Base-by-base conservation (phyloP, 805 yeast species). In the Ogataea kodamae region DNA sequence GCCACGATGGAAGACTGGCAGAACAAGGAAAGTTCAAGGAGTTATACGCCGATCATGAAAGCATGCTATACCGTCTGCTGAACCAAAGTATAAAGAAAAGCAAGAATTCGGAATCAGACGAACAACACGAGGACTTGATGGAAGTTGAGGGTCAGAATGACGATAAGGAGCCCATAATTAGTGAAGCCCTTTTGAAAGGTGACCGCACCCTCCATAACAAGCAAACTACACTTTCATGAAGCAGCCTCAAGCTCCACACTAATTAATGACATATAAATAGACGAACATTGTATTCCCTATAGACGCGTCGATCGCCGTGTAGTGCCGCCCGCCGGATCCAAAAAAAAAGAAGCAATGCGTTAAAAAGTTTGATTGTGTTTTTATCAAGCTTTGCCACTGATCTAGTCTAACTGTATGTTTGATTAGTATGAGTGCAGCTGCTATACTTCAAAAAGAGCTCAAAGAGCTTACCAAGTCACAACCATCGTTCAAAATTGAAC, bases 1-100 rank as follows among this genome's bases (percentile, higher is more conserved):
- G 89, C 4, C 71, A 74, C 26, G 75, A 80, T 22, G 94, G 95
- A 5, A 71, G 66, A 30, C 88, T 86, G 36, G 89, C 73, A 1
- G 95, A 84, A 57, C 76, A 80, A 18, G 95, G 94, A 10, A 54
- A 67, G 24, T 85, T 78, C 54, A 64, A 64, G n/a, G 76, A 71
- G 19, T 62, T 85, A 25, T 71, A 72, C 46, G 54, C 64, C 4
- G 57, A 74, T 64, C 46, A 49, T 18, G 45, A 50, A 4, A 57
- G 63, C 18, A 45, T 54, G 32, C 40, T 61, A 9, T 61, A 57
- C 47, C 55, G 46, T 39, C 43, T 61, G 19, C 37, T 61, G 31
- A 59, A 59, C 34, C 60, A 57, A 32, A 43, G 44, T 16, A 43
- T 42, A 21, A 35, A 41, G n/a, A 45, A 47, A 18, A 40, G 42